Evolutionary conservation across 176 grass and related monocot genomes (phyloP).

Genomic region (Leersia perrieri): DNA sequence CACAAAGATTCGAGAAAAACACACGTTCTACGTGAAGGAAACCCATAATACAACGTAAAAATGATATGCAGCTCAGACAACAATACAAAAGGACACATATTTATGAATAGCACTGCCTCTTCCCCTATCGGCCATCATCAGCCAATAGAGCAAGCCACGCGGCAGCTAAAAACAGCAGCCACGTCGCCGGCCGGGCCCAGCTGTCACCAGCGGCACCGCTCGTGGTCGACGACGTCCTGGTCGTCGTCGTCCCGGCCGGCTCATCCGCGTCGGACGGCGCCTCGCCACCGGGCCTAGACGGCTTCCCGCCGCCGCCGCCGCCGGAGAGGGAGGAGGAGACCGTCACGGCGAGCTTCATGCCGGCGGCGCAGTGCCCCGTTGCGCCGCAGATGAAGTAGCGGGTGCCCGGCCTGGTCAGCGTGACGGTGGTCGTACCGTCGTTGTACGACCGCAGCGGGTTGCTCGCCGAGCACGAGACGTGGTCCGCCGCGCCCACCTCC

Average conservation of each 20-base stretch:
- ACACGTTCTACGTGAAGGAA: too few species aligned
- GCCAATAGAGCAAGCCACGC: slow-evolving; percentile 34
- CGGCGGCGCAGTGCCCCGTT: slow-evolving; percentile 52
- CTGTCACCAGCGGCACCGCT: slow-evolving; percentile 20
- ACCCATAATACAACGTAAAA: neutral
- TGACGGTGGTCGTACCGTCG: slow-evolving; percentile 56
- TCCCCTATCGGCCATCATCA: slow-evolving; percentile 34
- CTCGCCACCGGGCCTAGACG: slow-evolving; percentile 25
- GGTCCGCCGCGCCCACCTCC: slow-evolving; percentile 64
- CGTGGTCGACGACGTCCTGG: slow-evolving; percentile 5
- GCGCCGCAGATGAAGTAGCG: slow-evolving; percentile 78
- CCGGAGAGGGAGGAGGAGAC: slow-evolving; percentile 29
- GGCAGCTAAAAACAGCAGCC: slow-evolving; percentile 6
- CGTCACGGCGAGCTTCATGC: slow-evolving; percentile 70
- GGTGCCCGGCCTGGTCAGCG: slow-evolving; percentile 45
- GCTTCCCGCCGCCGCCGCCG: neutral
- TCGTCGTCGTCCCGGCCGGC: neutral
- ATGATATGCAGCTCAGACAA: neutral
- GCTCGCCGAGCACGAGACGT: slow-evolving; percentile 49
- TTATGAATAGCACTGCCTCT: slow-evolving; percentile 35
- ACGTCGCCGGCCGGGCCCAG: neutral
- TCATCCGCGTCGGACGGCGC: neutral
- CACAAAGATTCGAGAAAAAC: neutral
- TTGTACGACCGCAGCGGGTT: slow-evolving; percentile 45
- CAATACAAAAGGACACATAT: neutral